phyloP scores from a whole-genome alignment of 495 filamentous ascomycete species.

The Penicillium canariense region DNA sequence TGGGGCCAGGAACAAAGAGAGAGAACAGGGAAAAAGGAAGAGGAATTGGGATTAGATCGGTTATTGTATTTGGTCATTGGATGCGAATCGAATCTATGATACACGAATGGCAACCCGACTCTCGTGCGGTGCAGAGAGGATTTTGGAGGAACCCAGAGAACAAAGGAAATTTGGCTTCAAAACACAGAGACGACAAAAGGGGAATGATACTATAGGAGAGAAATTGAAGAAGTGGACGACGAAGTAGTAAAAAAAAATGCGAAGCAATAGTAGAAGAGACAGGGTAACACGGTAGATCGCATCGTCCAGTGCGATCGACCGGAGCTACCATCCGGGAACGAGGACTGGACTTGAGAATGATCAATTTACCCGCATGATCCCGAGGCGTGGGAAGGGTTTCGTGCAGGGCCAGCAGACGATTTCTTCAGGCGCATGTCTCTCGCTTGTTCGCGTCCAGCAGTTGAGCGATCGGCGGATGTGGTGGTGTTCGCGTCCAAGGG shows the following conservation, averaged over 20 bases:
- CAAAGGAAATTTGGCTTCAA: slow-evolving; percentile 33
- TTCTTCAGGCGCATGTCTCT: slow-evolving; percentile 19
- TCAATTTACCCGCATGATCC: slow-evolving; percentile 12
- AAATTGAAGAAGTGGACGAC: slow-evolving; percentile 9
- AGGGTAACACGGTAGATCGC: slow-evolving; percentile 25
- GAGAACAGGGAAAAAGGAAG: background rate
- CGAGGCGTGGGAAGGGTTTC: slow-evolving; percentile 25
- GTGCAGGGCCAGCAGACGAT: slow-evolving; percentile 46
- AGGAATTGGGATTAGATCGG: slow-evolving; percentile 16
- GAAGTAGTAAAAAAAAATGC: slow-evolving; percentile 24
- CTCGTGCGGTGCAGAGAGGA: slow-evolving; percentile 17
- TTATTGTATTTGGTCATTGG: slow-evolving; percentile 30
- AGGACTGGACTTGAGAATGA: slow-evolving; percentile 28
- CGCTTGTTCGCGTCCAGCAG: slow-evolving; percentile 17
- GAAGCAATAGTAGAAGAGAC: slow-evolving; percentile 33
- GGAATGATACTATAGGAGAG: slow-evolving; percentile 24
- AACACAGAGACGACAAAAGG: slow-evolving; percentile 22
- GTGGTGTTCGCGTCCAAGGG: slow-evolving; percentile 15
- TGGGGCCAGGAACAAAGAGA: no score
- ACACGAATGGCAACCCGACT: slow-evolving; percentile 34
- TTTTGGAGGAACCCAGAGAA: slow-evolving; percentile 28
- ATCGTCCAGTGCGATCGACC: slow-evolving; percentile 18
- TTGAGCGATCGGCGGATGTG: slow-evolving; percentile 19
- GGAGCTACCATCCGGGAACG: slow-evolving; percentile 16
- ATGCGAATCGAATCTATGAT: slow-evolving; percentile 37